A percentile compares a stretch with the other conserved stretches of the same genome.
Conservation (phyloP, 1,284 basidiomycete genomes). For the Chiua sp. region DNA sequence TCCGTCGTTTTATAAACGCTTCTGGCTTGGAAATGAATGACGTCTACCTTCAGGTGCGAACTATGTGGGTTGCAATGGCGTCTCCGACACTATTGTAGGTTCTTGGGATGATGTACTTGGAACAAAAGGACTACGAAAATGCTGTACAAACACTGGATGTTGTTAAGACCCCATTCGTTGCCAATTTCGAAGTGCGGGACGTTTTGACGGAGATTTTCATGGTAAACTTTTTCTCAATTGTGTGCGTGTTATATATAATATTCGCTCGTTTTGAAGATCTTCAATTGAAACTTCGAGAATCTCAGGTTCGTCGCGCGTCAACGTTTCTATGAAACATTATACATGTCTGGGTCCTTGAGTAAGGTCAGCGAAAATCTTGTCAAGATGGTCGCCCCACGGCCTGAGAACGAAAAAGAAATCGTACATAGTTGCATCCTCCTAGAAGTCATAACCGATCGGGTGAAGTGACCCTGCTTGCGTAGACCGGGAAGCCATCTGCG, state of each 20-base stretch:
- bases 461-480: constrained; percentile 1
- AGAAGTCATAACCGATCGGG: background rate
- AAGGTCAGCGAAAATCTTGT: background rate
- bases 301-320: background rate
- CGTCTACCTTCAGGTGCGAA: background rate
- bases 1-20: background rate
- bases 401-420: background rate
- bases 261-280: background rate
- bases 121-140: constrained; percentile 7
- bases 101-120: constrained; percentile 7
- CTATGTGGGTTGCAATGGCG: no score
- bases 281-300: constrained; percentile 1
- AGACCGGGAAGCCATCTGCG: background rate
- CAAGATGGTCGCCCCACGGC: background rate
- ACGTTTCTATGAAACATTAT: background rate
- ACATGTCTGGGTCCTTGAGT: background rate
- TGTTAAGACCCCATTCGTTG: background rate
- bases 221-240: background rate
- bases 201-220: constrained; percentile 1
- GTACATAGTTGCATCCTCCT: background rate
- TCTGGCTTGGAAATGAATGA: background rate
- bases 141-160: background rate
- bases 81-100: background rate
- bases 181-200: background rate
- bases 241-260: background rate